These are phyloP conservation scores for Bassia scoparia DNA, from an alignment of 148 eudicot genomes.

Conservation along the genomic window DNA sequence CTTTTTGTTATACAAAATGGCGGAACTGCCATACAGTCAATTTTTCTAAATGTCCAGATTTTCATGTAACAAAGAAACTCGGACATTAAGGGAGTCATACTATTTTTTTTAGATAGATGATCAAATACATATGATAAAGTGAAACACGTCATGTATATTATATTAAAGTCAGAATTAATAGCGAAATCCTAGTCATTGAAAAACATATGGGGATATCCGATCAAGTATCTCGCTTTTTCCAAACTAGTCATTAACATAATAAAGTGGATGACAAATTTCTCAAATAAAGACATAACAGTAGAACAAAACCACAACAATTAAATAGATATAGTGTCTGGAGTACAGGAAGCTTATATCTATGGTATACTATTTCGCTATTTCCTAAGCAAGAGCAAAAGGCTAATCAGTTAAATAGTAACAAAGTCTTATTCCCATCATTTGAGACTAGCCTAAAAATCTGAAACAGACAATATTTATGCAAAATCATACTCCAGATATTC, in stretches of 20 bases:
- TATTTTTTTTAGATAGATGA: neutral
- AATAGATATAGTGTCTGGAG: neutral
- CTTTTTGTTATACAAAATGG: neutral
- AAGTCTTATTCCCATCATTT: neutral
- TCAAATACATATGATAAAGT: neutral
- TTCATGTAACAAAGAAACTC: neutral
- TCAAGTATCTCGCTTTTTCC: neutral
- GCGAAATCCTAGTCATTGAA: too few species aligned
- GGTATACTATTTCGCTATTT: neutral
- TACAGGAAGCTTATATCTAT: neutral
- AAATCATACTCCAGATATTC: neutral
- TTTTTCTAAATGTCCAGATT: neutral
- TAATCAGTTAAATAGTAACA: neutral
- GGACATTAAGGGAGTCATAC: neutral
- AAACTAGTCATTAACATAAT: neutral
- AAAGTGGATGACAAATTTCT: neutral
- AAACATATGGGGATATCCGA: neutral
- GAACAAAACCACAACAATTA: neutral
- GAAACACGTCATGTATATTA: neutral
- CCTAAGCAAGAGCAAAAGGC: neutral
- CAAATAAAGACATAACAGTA: neutral
- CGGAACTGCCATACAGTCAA: neutral
- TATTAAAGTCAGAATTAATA: neutral
- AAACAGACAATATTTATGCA: neutral
- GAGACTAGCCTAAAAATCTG: constrained; percentile 7